Evolutionary conservation across 148 eudicot species (phyloP), one percentile per base, ranked within the genome.

Genomic region (Simmondsia chinensis): DNA sequence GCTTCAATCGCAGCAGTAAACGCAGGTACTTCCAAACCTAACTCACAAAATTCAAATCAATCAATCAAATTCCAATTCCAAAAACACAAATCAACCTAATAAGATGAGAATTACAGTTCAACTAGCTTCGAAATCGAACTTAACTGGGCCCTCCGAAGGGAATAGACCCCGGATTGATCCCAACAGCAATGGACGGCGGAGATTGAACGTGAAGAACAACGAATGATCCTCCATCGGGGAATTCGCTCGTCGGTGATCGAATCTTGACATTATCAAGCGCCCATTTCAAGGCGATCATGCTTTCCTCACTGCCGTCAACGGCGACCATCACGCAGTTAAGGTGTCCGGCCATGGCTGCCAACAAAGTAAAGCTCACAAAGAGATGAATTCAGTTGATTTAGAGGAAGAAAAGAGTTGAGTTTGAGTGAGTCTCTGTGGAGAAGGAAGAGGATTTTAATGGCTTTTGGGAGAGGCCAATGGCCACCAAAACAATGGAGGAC

Each of bases 61-160:
- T 39, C 10, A 13, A n/a, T n/a, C n/a, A n/a, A 9, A 11, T 14
- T 13, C 13, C 37, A 42, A 10, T 18, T 12, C 15, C 18, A 26
- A 19, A 20, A 20, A 50, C 24, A 2, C 4, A 17, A 10, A 17
- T 5, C 20, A 11, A 2, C 19, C 23, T 19, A 54, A 20, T 24
- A 21, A 40, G 17, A n/a, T n/a, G n/a, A n/a, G n/a, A n/a, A n/a
- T n/a, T n/a, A n/a, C n/a, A n/a, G n/a, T n/a, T n/a, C n/a, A n/a
- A n/a, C n/a, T n/a, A n/a, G n/a, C n/a, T n/a, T n/a, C n/a, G 29
- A 5, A 25, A 15, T 1, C 6, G 13, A 9, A 30, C 72, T 64
- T 59, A 73, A 85, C 95, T 85, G 60, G 95, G 95, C 22, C 95
- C 91, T 8, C 86, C 95, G 19, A 86, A 86, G 40, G 95, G 95